Percentiles rank a stretch among this genome's conserved stretches.
Evolutionary conservation across 139 green algal species (phyloP).

Genomic region (Chlamydomonas sp.): DNA sequence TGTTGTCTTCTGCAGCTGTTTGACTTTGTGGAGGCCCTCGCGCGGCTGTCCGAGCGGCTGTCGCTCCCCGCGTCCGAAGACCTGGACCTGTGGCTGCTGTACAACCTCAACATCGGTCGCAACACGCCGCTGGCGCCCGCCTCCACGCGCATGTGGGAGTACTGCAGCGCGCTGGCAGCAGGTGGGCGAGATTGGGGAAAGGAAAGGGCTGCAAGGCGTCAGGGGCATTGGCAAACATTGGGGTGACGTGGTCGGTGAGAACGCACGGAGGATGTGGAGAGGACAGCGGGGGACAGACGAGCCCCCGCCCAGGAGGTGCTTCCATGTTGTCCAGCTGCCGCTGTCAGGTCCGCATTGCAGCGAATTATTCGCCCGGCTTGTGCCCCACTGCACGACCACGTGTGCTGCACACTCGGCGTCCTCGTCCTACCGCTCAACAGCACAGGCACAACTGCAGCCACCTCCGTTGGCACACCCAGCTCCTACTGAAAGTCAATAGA

Average conservation of each 20-base stretch:
- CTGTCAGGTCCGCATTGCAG: too few relatives aligned
- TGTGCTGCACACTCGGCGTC: too few relatives aligned
- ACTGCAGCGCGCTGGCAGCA: slow-evolving; percentile 12
- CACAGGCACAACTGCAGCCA: neutral
- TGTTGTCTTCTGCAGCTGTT: neutral
- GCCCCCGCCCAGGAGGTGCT: too few relatives aligned
- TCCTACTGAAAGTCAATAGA: neutral
- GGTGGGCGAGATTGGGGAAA: neutral
- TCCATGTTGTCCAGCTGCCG: too few relatives aligned
- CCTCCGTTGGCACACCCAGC: neutral
- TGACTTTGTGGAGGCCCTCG: slow-evolving; percentile 44
- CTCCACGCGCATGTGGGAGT: slow-evolving; percentile 17
- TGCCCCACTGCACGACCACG: too few relatives aligned
- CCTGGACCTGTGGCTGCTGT: slow-evolving; percentile 31
- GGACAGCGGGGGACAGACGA: too few relatives aligned
- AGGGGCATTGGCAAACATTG: neutral
- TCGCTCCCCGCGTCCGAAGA: slow-evolving; percentile 29
- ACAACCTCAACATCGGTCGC: slow-evolving; percentile 32
- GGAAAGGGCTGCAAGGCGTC: neutral
- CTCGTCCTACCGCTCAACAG: too few relatives aligned
- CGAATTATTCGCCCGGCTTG: too few relatives aligned
- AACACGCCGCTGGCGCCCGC: slow-evolving; percentile 25
- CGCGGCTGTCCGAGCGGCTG: slow-evolving; percentile 43
- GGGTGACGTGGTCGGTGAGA: too few relatives aligned
- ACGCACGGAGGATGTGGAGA: too few relatives aligned